phyloP scores from a whole-genome alignment of 2,329 filamentous ascomycete genomes.

The Amauroascus verrucosus region DNA sequence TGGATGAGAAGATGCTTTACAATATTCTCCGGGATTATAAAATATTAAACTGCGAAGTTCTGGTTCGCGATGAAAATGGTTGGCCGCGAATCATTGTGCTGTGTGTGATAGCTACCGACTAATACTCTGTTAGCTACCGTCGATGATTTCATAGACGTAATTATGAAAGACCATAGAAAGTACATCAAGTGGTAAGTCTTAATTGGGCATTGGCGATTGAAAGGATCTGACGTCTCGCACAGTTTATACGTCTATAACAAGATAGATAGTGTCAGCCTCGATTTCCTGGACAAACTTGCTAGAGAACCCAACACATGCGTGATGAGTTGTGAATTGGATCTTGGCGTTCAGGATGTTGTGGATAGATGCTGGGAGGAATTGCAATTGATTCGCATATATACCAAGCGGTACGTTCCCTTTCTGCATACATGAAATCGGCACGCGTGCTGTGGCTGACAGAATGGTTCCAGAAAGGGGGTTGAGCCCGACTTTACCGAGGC shows the following conservation, averaged over 20 bases:
- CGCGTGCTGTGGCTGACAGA: not conserved
- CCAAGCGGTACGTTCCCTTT: constrained; percentile 51
- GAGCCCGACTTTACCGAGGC: constrained; percentile 87
- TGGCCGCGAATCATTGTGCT: constrained; percentile 9
- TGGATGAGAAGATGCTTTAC: constrained; percentile 97
- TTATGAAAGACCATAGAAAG: constrained; percentile 98
- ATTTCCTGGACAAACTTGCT: constrained; percentile 84
- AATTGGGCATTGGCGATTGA: not conserved
- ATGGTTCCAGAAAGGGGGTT: constrained; percentile 62
- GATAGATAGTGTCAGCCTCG: constrained; percentile 87
- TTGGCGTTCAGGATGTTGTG: constrained; percentile 86
- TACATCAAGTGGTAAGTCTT: constrained; percentile 64
- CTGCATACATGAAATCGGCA: constrained; percentile 12
- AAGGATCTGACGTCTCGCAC: not conserved
- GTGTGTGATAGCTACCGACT: not conserved
- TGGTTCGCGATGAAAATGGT: constrained; percentile 84
- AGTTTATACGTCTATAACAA: constrained; percentile 99
- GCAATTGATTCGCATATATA: constrained; percentile 82
- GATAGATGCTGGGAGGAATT: constrained; percentile 93
- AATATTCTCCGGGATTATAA: constrained; percentile 98
- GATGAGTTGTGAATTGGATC: constrained; percentile 93
- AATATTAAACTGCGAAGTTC: constrained; percentile 92
- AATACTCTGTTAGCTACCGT: constrained; percentile 56
- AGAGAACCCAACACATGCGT: constrained; percentile 89
- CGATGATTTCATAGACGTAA: constrained; percentile 97